These are phyloP conservation scores for Picea abies DNA, from an alignment of 83 land plant species.

Conservation along the genomic window DNA sequence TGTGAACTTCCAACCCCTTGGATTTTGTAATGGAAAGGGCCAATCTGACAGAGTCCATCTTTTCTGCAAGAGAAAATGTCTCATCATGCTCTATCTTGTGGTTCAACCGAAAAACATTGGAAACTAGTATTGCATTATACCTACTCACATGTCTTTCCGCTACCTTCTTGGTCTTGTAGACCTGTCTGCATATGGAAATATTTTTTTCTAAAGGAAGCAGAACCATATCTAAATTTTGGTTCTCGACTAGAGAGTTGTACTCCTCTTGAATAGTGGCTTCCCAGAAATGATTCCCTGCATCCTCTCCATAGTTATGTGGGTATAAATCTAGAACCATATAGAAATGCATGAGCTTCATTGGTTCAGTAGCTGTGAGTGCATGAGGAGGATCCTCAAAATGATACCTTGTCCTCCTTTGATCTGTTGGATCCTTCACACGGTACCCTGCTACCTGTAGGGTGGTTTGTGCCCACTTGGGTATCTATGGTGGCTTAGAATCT, in stretches of 20 bases:
- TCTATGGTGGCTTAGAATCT: no score
- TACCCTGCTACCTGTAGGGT: no score
- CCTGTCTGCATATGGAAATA: constrained; percentile 23
- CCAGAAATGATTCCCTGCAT: background rate
- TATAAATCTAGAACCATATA: no score
- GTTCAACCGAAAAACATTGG: constrained; percentile 20
- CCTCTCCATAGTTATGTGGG: no score
- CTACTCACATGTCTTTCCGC: background rate
- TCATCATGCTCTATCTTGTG: constrained; percentile 6
- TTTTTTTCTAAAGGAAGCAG: background rate
- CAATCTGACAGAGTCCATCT: constrained; percentile 1
- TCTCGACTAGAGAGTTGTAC: background rate
- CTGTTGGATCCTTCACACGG: no score
- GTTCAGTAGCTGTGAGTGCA: no score
- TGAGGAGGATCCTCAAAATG: no score
- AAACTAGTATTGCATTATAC: constrained; percentile 7
- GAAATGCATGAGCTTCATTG: no score
- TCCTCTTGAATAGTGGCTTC: constrained; percentile 13
- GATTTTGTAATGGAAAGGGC: background rate
- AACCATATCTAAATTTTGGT: constrained; percentile 17
- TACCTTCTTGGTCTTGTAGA: constrained; percentile 13
- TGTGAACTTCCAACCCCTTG: background rate
- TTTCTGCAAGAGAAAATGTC: constrained; percentile 19
- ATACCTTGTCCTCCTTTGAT: no score
- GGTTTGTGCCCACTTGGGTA: no score